Conservation (phyloP, 768 basidiomycete species). For the Calocybe cyanea region DNA sequence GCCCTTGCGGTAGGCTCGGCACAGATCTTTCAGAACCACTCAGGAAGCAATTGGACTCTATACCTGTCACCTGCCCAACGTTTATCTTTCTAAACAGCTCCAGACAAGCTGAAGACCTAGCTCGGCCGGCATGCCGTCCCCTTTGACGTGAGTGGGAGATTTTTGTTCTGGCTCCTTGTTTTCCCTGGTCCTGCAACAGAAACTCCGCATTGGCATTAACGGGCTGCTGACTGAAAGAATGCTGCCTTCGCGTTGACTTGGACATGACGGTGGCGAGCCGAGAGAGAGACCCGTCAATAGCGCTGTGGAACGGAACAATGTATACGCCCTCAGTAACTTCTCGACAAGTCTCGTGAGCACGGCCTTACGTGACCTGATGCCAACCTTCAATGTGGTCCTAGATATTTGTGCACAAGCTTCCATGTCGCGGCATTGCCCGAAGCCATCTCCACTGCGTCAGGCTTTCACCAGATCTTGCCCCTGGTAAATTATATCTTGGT, state of each 20-base stretch:
- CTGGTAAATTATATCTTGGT: conserved; percentile 7
- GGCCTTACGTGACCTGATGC: conserved; percentile 6
- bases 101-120: too few species aligned
- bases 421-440: conserved; percentile 13
- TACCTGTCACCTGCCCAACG: conserved; percentile 4
- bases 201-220: background rate
- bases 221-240: background rate
- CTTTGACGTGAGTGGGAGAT: conserved; percentile 12
- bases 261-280: conserved; percentile 3
- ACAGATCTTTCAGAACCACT: background rate
- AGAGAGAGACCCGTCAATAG: background rate
- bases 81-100: background rate
- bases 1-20: conserved; percentile 3
- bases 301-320: conserved; percentile 1
- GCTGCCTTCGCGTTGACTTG: background rate
- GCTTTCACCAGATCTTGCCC: conserved; percentile 8
- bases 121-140: conserved; percentile 11
- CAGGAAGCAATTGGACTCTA: conserved; percentile 1
- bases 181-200: background rate
- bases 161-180: background rate
- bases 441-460: conserved; percentile 6
- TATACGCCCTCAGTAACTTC: background rate
- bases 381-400: conserved; percentile 5
- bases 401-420: conserved; percentile 5
- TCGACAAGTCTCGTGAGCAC: conserved; percentile 1